phyloP scores from a whole-genome alignment of 148 eudicot genomes.

The Vaccinium myrtillus region DNA sequence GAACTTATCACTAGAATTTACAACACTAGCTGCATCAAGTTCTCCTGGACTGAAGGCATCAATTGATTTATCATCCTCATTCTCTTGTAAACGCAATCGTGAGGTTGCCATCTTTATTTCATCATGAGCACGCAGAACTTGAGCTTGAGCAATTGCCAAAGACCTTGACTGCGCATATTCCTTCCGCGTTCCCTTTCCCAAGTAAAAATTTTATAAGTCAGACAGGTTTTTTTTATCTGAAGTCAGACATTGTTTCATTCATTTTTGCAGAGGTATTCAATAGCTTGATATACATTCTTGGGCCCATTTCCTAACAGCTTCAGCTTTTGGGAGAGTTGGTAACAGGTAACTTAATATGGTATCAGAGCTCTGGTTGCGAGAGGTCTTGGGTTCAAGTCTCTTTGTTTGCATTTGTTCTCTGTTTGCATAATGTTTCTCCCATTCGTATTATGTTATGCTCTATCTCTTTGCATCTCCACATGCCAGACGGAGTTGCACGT shows the following conservation, averaged over 20 bases:
- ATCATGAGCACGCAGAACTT: slow-evolving; percentile 89
- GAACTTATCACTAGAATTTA: slow-evolving; percentile 84
- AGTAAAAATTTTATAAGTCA: background rate
- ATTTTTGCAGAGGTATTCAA: background rate
- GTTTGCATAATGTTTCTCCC: no score
- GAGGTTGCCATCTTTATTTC: slow-evolving; percentile 98
- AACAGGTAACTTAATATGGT: no score
- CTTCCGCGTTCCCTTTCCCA: slow-evolving; percentile 75
- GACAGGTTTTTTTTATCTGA: no score
- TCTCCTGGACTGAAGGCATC: slow-evolving; percentile 80
- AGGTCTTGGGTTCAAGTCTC: no score
- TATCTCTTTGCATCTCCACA: no score
- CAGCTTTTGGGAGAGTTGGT: no score
- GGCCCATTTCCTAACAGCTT: no score
- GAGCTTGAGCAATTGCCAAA: slow-evolving; percentile 84
- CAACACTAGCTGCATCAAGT: slow-evolving; percentile 70
- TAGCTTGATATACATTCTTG: no score
- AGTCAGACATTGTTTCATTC: background rate
- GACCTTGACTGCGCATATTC: slow-evolving; percentile 90
- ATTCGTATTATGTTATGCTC: no score
- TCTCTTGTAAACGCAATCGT: slow-evolving; percentile 75
- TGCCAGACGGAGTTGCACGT: no score
- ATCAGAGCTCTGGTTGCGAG: no score
- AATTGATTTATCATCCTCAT: slow-evolving; percentile 65
- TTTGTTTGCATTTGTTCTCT: no score